Percentiles rank a stretch among this genome's conserved stretches.
Conservation (phyloP, 1,139 yeast genomes). For the Yamadazyma songkhlaensis region DNA sequence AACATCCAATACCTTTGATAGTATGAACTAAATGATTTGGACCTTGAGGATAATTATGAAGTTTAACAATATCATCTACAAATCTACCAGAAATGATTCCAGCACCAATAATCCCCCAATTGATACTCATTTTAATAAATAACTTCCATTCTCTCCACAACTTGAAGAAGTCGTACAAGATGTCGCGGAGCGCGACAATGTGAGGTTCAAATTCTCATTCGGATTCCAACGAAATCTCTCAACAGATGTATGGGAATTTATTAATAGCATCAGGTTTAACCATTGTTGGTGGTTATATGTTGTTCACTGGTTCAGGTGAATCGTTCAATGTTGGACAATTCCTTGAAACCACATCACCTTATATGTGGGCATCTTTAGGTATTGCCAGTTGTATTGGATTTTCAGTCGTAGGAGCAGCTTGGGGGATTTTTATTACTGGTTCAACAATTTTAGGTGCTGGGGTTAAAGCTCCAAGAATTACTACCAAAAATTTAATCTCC, state of each 20-base stretch:
- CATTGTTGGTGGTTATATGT: conserved; percentile 59
- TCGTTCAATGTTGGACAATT: conserved; percentile 87
- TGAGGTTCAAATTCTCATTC: conserved; percentile 1
- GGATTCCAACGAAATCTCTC: conserved; percentile 3
- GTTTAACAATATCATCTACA: conserved; percentile 26
- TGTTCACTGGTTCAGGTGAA: conserved; percentile 91
- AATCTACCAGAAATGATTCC: conserved; percentile 39
- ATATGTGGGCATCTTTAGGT: conserved; percentile 95
- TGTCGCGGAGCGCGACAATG: too few species aligned
- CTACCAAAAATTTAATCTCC: conserved; percentile 93
- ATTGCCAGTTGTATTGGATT: conserved; percentile 92
- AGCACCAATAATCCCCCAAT: conserved; percentile 45
- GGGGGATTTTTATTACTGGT: conserved; percentile 98
- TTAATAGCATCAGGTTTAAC: conserved; percentile 30
- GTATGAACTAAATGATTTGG: not conserved
- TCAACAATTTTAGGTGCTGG: conserved; percentile 96
- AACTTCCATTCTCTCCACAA: not conserved
- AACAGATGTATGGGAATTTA: conserved; percentile 3
- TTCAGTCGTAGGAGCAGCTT: conserved; percentile 96
- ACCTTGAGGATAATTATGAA: conserved; percentile 2
- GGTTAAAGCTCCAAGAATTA: conserved; percentile 94
- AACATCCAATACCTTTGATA: conserved; percentile 23
- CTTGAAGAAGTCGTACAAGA: too few species aligned
- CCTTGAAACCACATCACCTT: conserved; percentile 83
- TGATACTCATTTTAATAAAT: conserved; percentile 1